A percentile compares a stretch with the other conserved stretches of the same genome.
phyloP scores from a whole-genome alignment of 2,329 filamentous ascomycete species.

The Cladophialophora immunda region DNA sequence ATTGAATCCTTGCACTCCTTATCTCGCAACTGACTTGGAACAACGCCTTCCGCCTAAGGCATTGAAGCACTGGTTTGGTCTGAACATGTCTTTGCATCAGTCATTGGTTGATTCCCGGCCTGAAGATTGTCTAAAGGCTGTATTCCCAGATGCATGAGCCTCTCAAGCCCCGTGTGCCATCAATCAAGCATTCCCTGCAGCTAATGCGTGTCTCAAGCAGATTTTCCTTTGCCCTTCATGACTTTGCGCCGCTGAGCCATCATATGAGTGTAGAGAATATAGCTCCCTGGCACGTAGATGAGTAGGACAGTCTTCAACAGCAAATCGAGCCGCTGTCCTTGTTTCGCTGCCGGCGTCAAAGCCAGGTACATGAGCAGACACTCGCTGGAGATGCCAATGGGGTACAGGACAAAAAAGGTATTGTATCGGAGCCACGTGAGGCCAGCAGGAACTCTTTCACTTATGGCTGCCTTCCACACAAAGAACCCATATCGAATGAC shows the following conservation, averaged over 20 bases:
- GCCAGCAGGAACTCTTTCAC: conserved; percentile 64
- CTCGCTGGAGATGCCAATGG: conserved; percentile 88
- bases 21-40: neutral
- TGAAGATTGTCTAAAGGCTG: neutral
- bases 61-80: neutral
- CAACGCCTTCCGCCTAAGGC: neutral
- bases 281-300: conserved; percentile 83
- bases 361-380: conserved; percentile 79
- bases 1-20: neutral
- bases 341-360: conserved; percentile 65
- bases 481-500: conserved; percentile 95
- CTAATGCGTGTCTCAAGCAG: conserved; percentile 38
- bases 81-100: neutral
- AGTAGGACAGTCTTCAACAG: conserved; percentile 71
- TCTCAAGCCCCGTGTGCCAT: neutral
- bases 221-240: conserved; percentile 67
- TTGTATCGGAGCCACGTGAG: conserved; percentile 85
- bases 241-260: conserved; percentile 87
- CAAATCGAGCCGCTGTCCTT: conserved; percentile 63
- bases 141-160: neutral
- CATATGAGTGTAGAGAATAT: conserved; percentile 93
- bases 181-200: neutral
- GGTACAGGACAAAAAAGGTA: conserved; percentile 92
- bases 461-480: conserved; percentile 70
- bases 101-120: neutral